A percentile compares a stretch with the other conserved stretches of the same genome.
Evolutionary conservation across 208 protist genomes (phyloP).

Genomic region (Trypanosoma conorhini): DNA sequence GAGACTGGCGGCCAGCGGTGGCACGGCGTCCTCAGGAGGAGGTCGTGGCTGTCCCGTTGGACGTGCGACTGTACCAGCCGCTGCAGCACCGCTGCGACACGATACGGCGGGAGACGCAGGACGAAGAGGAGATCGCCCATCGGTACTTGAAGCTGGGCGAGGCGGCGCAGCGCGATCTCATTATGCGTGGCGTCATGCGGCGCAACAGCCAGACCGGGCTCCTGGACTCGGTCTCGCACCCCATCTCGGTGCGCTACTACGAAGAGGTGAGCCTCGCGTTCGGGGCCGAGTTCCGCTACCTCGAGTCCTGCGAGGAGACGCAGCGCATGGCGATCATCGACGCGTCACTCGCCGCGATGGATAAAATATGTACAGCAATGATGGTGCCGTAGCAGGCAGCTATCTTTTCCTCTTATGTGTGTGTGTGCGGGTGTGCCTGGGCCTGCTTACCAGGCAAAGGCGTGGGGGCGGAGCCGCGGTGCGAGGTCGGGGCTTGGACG

Average conservation of each 20-base stretch:
- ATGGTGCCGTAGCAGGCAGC: not conserved
- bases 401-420: slow-evolving; percentile 13
- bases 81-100: slow-evolving; percentile 60
- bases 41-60: not conserved
- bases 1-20: not conserved
- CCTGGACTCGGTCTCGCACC: slow-evolving; percentile 19
- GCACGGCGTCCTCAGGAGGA: not conserved
- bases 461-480: not conserved
- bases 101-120: slow-evolving; percentile 68
- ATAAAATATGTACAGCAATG: slow-evolving; percentile 16
- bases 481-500: no score
- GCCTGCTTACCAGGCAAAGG: not conserved
- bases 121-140: slow-evolving; percentile 67
- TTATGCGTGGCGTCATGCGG: slow-evolving; percentile 31
- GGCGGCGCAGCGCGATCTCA: slow-evolving; percentile 47
- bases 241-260: slow-evolving; percentile 30
- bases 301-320: slow-evolving; percentile 56
- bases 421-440: not conserved
- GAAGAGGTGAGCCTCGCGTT: slow-evolving; percentile 58
- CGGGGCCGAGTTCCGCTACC: slow-evolving; percentile 42
- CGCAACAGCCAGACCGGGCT: slow-evolving; percentile 29
- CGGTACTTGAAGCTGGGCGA: slow-evolving; percentile 46
- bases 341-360: slow-evolving; percentile 18
- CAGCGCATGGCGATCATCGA: slow-evolving; percentile 67
- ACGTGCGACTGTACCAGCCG: slow-evolving; percentile 50